Evolutionary conservation across 2,329 filamentous ascomycete genomes (phyloP), one percentile per base, ranked within the genome.

Genomic region (Aaosphaeria arxii): DNA sequence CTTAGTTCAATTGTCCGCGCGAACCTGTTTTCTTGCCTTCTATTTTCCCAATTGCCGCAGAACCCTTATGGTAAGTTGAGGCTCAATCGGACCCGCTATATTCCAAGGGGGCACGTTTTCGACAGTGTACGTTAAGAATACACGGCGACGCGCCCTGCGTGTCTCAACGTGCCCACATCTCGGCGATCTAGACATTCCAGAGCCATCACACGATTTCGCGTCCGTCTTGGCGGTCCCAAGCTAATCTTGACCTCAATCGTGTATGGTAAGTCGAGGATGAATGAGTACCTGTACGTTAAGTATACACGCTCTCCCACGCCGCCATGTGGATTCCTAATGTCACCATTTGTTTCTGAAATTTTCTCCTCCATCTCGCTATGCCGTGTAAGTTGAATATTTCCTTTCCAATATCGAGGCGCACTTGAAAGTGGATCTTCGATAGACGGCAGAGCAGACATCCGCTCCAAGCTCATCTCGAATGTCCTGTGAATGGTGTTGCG

Each of bases 271-370:
- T 44, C 32, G 13, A 44, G 7, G 11, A 28, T 9, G n/a, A 36
- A n/a, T 36, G 33, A 9, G 33, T 29, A 9, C 13, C 13, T 43
- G 41, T 43, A 43, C 17, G 41, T 43, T 31, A 43, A 43, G 41
- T 41, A 29, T 31, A 40, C 33, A 31, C 36, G 35, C 11, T 38
- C 29, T 41, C 31, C 7, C 35, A 11, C 47, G 53, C 53, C 52
- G 48, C 40, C 40, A 42, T 48, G 60, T 64, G 61, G 62, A 57
- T 58, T 47, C 50, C 28, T 11, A 31, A 47, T 59, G 55, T 61
- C 49, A 57, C 55, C 56, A 51, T 44, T 3, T 24, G 17, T 24
- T 24, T 24, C 17, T 24, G 17, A 24, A 49, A 48, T 45, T 45
- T 36, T 11, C 33, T 36, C 33, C 33, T 11, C 33, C 33, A 36